Base-by-base conservation (phyloP, 805 yeast genomes). In the Kodamaea fukazawae region DNA sequence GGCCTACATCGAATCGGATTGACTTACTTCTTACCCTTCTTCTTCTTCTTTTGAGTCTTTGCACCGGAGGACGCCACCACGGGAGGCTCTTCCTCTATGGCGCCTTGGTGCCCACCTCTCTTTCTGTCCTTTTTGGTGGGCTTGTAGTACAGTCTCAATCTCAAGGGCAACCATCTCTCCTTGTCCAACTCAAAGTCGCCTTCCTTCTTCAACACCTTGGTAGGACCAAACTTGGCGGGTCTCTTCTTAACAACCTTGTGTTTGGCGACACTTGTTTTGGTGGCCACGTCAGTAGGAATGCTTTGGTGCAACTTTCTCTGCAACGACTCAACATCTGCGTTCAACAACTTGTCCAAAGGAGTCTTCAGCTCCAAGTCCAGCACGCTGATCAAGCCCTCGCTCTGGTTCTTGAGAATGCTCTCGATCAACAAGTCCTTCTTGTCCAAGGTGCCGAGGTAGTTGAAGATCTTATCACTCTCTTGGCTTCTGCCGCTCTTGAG, bases 151-250 rank as follows among this genome's bases (percentile, higher is more conserved):
- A 89, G 76, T 60, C 98, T 78, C 57, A 90, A 95, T 57, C 81
- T 84, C 73, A 85, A 52, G 15, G 96, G 95, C 36, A 91, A 61
- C 98, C 98, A 90, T 65, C 97, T 82, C 61, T 90, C 97, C 47
- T 54, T 35, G 61, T 81, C 63, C 46, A 76, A 49, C 29, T 35
- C 42, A 10, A 60, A 39, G 30, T 59, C 54, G 3, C 50, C 51
- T 16, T 44, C 48, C 4, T 62, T 58, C 38, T 58, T 59, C 14
- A 57, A 13, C 12, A 55, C 54, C 42, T 66, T 65, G 36, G 33
- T 39, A 3, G 58, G 36, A 15, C 64, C 51, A 39, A 62, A 62
- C 39, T 56, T 58, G 3, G 67, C 53, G 36, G 50, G 55, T 22
- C 47, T 51, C 12, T 45, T 32, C 39, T 53, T 60, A 9, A 55